Evolutionary conservation across 352 stramenopile genomes (phyloP), one percentile per base, ranked within the genome.

Genomic region (Pythium oligandrum): DNA sequence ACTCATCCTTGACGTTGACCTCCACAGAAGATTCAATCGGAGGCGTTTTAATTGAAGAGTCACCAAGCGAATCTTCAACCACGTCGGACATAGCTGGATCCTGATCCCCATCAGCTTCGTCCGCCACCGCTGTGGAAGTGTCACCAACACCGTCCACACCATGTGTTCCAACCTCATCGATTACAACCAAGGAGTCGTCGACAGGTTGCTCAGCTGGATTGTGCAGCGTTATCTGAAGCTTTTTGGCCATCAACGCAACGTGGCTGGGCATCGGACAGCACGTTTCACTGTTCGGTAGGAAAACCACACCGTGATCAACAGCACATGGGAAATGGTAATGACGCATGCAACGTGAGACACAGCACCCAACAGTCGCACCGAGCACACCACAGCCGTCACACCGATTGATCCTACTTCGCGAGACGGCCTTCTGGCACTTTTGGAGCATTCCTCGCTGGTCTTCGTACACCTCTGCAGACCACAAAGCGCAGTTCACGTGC

Each of bases 281-380:
- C 4, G 79, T 89, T 48, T 90, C 79, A 7, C 80, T 70, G 7
- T 71, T 88, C 1, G 74, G 71, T 39, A 91, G 60, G 44, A 93
- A 93, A 1, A 76, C 67, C 7, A 90, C 75, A 3, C 76, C 76
- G 43, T 75, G 63, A 49, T 90, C 88, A 12, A 93, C 71, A 12
- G 92, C 92, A 51, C 95, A 98, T 1, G 83, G 77, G 54, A 98
- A 98, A 64, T 98, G 96, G 48, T 91, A 98, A 58, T 97, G 96
- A 37, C 71, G 75, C 38, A 74, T 75, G 44, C 95, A 98, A 5
- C 90, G 86, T 5, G 73, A 68, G 34, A 92, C 84, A 8, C 66
- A 73, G 56, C 96, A 98, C 6, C 94, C 94, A 10, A 98, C 69
- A 4, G 90, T 98, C 9, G 96, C 95, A 4, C 95, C 95, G 30